Evolutionary conservation across 768 basidiomycete genomes (phyloP).

Genomic region (Suillus sp.): DNA sequence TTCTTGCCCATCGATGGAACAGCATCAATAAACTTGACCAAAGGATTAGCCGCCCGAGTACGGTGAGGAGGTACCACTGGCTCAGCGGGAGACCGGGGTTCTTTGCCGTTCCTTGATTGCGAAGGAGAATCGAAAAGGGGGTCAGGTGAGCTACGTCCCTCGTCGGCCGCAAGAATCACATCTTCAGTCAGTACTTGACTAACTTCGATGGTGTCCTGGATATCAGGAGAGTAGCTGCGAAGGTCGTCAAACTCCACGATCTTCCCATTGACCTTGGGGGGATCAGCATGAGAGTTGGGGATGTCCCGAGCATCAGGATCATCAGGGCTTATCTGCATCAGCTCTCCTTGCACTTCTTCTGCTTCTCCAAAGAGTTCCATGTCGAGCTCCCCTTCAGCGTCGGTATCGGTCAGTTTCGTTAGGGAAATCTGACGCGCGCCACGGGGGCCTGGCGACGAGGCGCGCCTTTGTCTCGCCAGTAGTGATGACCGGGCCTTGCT

Average conservation of each 20-base stretch:
- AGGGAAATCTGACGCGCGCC: conserved; percentile 24
- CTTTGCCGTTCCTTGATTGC: conserved; percentile 11
- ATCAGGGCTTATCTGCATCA: conserved; percentile 29
- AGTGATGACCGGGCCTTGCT: conserved; percentile 7
- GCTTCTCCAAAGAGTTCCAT: conserved; percentile 37
- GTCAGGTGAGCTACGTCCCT: conserved; percentile 18
- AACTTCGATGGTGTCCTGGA: conserved; percentile 34
- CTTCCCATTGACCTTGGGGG: conserved; percentile 7
- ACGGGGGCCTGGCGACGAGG: conserved; percentile 31
- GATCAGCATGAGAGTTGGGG: background rate
- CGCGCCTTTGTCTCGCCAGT: conserved; percentile 27
- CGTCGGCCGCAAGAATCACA: background rate
- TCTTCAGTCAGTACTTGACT: conserved; percentile 19
- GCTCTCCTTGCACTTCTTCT: conserved; percentile 39
- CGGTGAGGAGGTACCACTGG: conserved; percentile 42
- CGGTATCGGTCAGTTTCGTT: conserved; percentile 32
- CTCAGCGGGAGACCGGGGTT: conserved; percentile 14
- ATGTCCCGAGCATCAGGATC: conserved; percentile 20
- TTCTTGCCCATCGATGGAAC: conserved; percentile 26
- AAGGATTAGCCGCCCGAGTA: conserved; percentile 51
- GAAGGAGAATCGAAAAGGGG: conserved; percentile 35
- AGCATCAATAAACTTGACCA: conserved; percentile 52
- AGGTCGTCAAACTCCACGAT: conserved; percentile 32
- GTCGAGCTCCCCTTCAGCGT: conserved; percentile 36
- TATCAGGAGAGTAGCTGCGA: conserved; percentile 3